These are phyloP conservation scores for Hawksworthiomyces lignivorus DNA, from an alignment of 2,329 filamentous ascomycete species.

Conservation along the genomic window DNA sequence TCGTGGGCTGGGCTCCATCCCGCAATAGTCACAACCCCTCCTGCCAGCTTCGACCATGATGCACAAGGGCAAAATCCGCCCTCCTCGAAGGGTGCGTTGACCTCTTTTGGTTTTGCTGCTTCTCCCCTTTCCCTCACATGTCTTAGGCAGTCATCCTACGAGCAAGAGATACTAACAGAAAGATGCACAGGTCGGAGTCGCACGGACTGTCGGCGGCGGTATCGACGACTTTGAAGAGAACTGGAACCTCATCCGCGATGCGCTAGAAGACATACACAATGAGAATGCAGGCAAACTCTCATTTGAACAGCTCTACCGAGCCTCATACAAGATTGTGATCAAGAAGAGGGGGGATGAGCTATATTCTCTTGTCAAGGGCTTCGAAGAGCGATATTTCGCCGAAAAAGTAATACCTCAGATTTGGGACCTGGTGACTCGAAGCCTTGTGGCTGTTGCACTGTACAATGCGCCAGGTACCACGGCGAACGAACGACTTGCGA, in stretches of 20 bases:
- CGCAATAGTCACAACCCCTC: too few species aligned
- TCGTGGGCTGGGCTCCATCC: too few species aligned
- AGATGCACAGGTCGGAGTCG: constrained; percentile 5
- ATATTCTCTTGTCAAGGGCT: constrained; percentile 71
- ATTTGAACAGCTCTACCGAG: constrained; percentile 92
- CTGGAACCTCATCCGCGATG: constrained; percentile 70
- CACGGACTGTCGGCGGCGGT: constrained; percentile 34
- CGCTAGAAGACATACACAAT: constrained; percentile 80
- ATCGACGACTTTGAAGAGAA: constrained; percentile 76
- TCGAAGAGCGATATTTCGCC: constrained; percentile 76
- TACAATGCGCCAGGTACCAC: constrained; percentile 51
- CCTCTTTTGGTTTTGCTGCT: not conserved
- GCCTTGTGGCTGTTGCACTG: constrained; percentile 54
- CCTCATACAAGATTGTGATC: constrained; percentile 87
- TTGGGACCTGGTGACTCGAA: constrained; percentile 60
- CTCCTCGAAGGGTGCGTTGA: constrained; percentile 52
- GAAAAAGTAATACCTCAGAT: constrained; percentile 66
- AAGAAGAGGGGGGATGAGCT: constrained; percentile 77
- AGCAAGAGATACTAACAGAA: too few species aligned
- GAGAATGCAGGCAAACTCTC: constrained; percentile 85
- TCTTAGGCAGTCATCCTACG: too few species aligned
- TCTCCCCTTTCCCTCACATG: not conserved
- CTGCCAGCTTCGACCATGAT: constrained; percentile 11
- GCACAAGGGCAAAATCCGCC: constrained; percentile 49
- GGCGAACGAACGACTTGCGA: constrained; percentile 68